A percentile compares a stretch with the other conserved stretches of the same genome.
Conservation (phyloP, 768 basidiomycete genomes). For the Collybiopsis luxurians region DNA sequence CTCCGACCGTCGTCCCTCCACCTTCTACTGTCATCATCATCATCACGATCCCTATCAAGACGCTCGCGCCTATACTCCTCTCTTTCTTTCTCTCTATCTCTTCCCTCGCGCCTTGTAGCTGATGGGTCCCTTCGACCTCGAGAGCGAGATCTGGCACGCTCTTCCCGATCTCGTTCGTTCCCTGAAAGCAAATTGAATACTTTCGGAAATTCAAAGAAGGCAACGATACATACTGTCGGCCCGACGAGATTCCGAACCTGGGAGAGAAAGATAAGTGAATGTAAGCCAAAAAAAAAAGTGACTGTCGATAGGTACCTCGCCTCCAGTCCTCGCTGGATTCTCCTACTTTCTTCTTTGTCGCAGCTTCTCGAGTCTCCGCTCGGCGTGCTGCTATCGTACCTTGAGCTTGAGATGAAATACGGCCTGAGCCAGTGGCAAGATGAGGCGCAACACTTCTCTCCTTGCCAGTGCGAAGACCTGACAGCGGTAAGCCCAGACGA, state of each 20-base stretch:
- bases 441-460: conserved; percentile 70
- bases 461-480: conserved; percentile 49
- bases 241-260: conserved; percentile 49
- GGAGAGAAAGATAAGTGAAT: conserved; percentile 13
- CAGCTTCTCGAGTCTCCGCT: conserved; percentile 54
- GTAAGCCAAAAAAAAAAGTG: conserved; percentile 12
- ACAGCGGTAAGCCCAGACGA: conserved; percentile 56
- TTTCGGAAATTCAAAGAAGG: not conserved
- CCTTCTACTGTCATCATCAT: conserved; percentile 64
- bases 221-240: conserved; percentile 50
- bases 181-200: conserved; percentile 27
- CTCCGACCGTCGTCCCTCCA: conserved; percentile 85
- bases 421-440: conserved; percentile 41
- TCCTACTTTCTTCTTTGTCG: conserved; percentile 61
- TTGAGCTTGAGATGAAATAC: conserved; percentile 36
- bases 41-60: conserved; percentile 25
- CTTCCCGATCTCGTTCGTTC: conserved; percentile 54
- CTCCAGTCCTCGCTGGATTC: conserved; percentile 85
- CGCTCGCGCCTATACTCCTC: conserved; percentile 27
- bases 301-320: conserved; percentile 51
- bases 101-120: conserved; percentile 39
- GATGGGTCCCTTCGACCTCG: conserved; percentile 59
- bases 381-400: conserved; percentile 37
- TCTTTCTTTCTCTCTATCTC: conserved; percentile 21
- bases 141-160: conserved; percentile 64